Base-by-base conservation (phyloP, 805 yeast species). In the Metschnikowia sp. region DNA sequence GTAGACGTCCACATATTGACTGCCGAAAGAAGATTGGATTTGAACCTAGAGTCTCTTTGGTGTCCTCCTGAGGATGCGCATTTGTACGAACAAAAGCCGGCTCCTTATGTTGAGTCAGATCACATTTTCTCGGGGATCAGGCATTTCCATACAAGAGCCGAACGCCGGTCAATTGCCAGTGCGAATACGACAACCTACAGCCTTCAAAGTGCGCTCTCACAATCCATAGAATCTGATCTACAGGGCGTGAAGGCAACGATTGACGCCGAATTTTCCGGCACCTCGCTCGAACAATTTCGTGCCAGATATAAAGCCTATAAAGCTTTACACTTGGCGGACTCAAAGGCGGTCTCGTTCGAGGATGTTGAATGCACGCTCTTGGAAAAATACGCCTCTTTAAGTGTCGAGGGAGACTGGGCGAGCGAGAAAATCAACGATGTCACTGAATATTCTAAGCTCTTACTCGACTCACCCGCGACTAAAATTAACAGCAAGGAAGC, bases 11-110 rank as follows among this genome's bases (percentile, higher is more conserved):
- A 91, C 64, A 65, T 91, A 13, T 66, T 91, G 58, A 88, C 96
- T 0, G 72, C 75, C 4, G 83, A 81, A 36, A 79, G 92, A 63
- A 74, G 97, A 49, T 61, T 64, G 13, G 83, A 79, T 48, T 67
- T 92, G 53, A 81, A 87, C 57, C 72, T 91, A 60, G 96, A 89
- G 62, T 71, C 76, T 22, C 59, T 89, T 37, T 89, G 88, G 84
- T 73, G 77, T 30, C 65, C 67, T 11, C 66, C 68, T 19, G 70
- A 69, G 29, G 81, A 78, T 31, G 55, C 61, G 15, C 54, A 47
- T 32, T 51, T 58, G 44, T 66, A 60, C 54, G 53, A 56, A 34
- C 51, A 47, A 15, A 53, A 50, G 6, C 61, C 56, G 26, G 12
- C 33, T 10, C 34, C 42, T 9, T 39, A 32, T 3, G 42, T 39